Evolutionary conservation across 352 stramenopile genomes (phyloP), one percentile per base, ranked within the genome.

Genomic region (Phytophthora constricta): DNA sequence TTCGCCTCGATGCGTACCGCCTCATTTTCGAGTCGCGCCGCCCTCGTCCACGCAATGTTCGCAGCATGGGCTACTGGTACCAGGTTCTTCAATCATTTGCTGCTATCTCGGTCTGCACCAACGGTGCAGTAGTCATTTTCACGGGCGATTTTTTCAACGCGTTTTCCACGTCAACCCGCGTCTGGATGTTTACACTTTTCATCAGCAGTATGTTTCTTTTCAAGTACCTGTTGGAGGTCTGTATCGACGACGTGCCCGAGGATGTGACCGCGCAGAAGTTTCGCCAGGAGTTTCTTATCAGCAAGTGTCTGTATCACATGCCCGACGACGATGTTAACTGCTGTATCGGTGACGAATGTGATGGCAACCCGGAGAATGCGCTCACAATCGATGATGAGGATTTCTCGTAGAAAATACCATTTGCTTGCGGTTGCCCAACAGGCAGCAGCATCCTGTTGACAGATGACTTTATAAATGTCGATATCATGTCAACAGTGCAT

Each of bases 31-130:
- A 96, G 68, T 90, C 77, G 56, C 86, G 88, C 8, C 87, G 92
- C 28, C 86, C 90, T 22, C 86, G 88, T 14, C 88, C 92, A n/a
- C 77, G 80, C 37, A 88, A 86, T 37, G 87, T 95, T 20, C 77
- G 92, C 50, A 84, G 89, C 72, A 97, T 98, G 70, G 94, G 95
- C 55, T 94, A 96, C 65, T 99, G 95, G 95, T 97, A 96, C 65
- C 71, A 86, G 27, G 84, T 98, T 49, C 71, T 98, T 39, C 82
- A 97, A 62, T 76, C 80, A 22, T 95, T 98, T 31, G 86, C 94
- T 37, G 96, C 88, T 62, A 89, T 96, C 59, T 92, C 90, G 16
- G 93, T 98, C 31, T 88, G 96, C 58, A 98, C 95, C 1, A 99
- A 99, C 71, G 91, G 82, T 56, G 86, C 92, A 17, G 83, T 98